These are phyloP conservation scores for Cordyceps farinosa DNA, from an alignment of 2,329 filamentous ascomycete species.

Conservation along the genomic window DNA sequence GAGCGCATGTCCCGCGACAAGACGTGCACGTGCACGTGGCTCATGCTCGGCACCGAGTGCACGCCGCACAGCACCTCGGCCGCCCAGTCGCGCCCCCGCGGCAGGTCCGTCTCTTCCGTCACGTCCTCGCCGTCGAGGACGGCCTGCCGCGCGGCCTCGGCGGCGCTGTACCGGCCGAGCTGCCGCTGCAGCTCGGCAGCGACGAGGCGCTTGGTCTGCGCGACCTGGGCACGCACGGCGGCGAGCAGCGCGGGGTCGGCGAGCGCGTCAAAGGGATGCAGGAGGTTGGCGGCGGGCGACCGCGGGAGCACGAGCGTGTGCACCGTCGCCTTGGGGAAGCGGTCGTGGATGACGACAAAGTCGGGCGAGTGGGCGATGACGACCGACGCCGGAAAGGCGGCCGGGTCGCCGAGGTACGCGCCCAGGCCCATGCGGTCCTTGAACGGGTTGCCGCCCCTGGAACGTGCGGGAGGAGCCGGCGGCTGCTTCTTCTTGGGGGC, in stretches of 20 bases:
- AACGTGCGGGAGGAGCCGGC: constrained; percentile 20
- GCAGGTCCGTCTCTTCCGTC: constrained; percentile 47
- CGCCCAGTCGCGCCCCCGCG: constrained; percentile 73
- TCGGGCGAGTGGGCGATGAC: constrained; percentile 65
- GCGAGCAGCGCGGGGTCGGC: constrained; percentile 65
- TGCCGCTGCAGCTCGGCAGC: constrained; percentile 70
- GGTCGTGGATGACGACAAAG: constrained; percentile 76
- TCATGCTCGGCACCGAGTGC: constrained; percentile 88
- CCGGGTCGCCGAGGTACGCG: constrained; percentile 62
- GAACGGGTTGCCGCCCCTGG: constrained; percentile 33
- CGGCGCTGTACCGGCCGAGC: constrained; percentile 59
- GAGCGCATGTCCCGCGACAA: constrained; percentile 76
- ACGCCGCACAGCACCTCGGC: constrained; percentile 72
- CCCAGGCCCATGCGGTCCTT: constrained; percentile 59
- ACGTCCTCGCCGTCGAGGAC: constrained; percentile 59
- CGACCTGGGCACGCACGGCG: constrained; percentile 56
- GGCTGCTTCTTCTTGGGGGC: constrained; percentile 32
- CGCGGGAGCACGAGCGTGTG: constrained; percentile 88
- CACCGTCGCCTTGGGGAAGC: constrained; percentile 79
- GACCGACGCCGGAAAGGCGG: constrained; percentile 54
- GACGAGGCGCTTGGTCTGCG: constrained; percentile 60
- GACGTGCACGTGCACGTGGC: constrained; percentile 85
- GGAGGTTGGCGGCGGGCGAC: constrained; percentile 52
- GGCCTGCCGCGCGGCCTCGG: constrained; percentile 62
- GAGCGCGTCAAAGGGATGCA: constrained; percentile 77